These are phyloP conservation scores for Coemansia sp. DNA, from an alignment of 192 early-diverging fungal genomes.

Conservation along the genomic window DNA sequence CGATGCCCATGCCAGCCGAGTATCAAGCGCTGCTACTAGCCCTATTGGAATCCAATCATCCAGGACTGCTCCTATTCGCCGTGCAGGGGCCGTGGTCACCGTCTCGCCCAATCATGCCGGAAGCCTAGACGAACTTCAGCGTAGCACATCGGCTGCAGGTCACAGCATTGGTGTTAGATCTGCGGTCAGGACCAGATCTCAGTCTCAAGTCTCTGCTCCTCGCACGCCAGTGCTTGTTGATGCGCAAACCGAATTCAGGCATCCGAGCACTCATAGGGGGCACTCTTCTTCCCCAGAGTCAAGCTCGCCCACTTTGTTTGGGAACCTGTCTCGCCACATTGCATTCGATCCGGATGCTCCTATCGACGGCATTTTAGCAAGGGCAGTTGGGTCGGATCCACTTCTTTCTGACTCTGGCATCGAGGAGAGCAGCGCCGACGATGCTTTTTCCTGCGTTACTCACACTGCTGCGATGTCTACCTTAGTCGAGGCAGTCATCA, in stretches of 20 bases:
- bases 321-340: background rate
- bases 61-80: conserved; percentile 9
- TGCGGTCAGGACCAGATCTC: conserved; percentile 21
- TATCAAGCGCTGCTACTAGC: conserved; percentile 17
- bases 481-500: conserved; percentile 15
- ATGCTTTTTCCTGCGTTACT: background rate
- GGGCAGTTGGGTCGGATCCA: background rate
- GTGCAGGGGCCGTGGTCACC: conserved; percentile 22
- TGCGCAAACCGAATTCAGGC: background rate
- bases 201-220: conserved; percentile 18
- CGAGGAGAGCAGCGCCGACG: background rate
- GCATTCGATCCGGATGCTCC: background rate
- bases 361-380: background rate
- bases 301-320: background rate
- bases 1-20: background rate
- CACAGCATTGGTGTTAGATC: background rate
- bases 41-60: conserved; percentile 18
- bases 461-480: background rate
- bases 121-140: conserved; percentile 29
- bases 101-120: background rate
- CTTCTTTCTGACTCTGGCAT: conserved; percentile 9
- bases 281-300: background rate
- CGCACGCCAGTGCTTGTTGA: background rate
- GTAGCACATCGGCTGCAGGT: conserved; percentile 18
- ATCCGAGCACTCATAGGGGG: background rate